Evolutionary conservation across 345 rosid genomes (phyloP).

Genomic region (Brassica nigra): DNA sequence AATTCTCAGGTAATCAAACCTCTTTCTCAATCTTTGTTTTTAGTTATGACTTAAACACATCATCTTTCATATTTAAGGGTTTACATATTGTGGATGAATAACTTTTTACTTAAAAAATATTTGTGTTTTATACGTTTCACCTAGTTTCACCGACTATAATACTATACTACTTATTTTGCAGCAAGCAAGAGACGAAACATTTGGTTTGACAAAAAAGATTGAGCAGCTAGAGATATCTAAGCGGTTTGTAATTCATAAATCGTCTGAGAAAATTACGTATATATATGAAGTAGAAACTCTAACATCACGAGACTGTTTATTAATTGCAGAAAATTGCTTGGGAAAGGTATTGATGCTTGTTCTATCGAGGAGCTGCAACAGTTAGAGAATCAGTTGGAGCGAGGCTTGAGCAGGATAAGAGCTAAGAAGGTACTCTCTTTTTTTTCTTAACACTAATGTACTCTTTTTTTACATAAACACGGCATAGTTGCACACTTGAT

Average conservation of each 20-base stretch:
- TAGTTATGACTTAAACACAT: not conserved
- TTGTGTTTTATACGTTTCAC: not conserved
- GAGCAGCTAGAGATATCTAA: slow-evolving; percentile 66
- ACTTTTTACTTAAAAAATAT: not conserved
- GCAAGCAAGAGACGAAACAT: slow-evolving; percentile 47
- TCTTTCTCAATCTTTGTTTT: not conserved
- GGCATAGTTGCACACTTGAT: slow-evolving; percentile 33
- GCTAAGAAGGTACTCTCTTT: slow-evolving; percentile 59
- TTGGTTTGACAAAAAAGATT: slow-evolving; percentile 56
- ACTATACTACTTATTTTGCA: slow-evolving; percentile 34
- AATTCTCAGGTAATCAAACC: slow-evolving; percentile 48
- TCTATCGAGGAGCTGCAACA: slow-evolving; percentile 66
- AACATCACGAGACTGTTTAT: not conserved
- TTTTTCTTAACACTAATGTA: slow-evolving; percentile 11
- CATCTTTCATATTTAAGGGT: not conserved
- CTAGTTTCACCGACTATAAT: too few relatives aligned
- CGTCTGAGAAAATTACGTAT: not conserved
- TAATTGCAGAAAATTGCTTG: slow-evolving; percentile 61
- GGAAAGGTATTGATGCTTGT: slow-evolving; percentile 66
- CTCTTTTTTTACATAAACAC: not conserved
- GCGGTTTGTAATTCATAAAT: slow-evolving; percentile 41
- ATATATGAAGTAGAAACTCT: not conserved
- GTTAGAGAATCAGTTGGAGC: slow-evolving; percentile 72
- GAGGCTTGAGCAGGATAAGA: slow-evolving; percentile 70
- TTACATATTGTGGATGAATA: not conserved